A percentile compares a stretch with the other conserved stretches of the same genome.
Conservation (phyloP, 2,329 filamentous ascomycete species). For the Aspergillus tanneri region DNA sequence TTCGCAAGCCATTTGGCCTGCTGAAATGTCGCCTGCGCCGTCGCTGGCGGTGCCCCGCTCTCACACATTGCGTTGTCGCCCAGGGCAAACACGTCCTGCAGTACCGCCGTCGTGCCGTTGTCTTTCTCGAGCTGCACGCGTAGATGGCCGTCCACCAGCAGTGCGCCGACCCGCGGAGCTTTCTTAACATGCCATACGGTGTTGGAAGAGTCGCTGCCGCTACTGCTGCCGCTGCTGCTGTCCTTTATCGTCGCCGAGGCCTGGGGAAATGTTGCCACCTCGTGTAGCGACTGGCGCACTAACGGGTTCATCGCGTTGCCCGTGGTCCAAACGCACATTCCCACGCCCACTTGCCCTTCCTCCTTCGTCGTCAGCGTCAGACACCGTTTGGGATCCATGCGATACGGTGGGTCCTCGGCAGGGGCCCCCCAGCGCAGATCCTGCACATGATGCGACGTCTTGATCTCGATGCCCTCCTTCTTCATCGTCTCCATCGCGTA, state of each 20-base stretch:
- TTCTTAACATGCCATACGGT: conserved; percentile 52
- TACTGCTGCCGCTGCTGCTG: no score
- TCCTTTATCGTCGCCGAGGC: conserved; percentile 30
- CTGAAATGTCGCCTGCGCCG: conserved; percentile 59
- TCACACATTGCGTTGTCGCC: conserved; percentile 59
- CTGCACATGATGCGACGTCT: conserved; percentile 59
- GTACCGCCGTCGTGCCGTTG: conserved; percentile 39
- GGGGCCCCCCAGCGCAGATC: conserved; percentile 54
- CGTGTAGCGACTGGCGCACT: conserved; percentile 27
- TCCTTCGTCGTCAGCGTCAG: conserved; percentile 57
- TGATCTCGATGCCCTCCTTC: conserved; percentile 57
- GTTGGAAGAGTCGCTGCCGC: no score
- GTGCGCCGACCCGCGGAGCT: conserved; percentile 46
- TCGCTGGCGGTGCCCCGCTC: conserved; percentile 54
- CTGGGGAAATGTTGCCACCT: conserved; percentile 35
- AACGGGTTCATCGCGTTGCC: conserved; percentile 40
- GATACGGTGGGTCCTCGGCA: conserved; percentile 32
- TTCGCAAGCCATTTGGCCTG: conserved; percentile 59
- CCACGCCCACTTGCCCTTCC: conserved; percentile 58
- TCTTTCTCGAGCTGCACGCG: conserved; percentile 53
- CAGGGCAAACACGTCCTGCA: conserved; percentile 55
- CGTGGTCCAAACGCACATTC: conserved; percentile 60
- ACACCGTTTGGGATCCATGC: conserved; percentile 45
- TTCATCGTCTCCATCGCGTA: conserved; percentile 59
- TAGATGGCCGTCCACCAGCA: conserved; percentile 58